phyloP scores from a whole-genome alignment of 2,329 filamentous ascomycete species.

The Ceratocystis huliohia region DNA sequence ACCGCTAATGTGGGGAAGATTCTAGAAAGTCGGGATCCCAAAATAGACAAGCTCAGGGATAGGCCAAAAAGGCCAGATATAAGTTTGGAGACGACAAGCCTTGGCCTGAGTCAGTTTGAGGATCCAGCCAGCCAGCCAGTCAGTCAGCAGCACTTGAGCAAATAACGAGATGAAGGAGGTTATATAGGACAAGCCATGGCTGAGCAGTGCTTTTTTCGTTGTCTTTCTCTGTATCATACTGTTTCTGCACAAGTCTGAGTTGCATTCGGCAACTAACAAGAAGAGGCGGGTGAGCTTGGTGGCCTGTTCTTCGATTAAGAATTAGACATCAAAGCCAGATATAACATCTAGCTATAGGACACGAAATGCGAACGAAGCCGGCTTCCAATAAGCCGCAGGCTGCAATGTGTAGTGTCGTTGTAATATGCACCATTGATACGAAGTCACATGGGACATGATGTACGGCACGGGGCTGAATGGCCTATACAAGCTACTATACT shows the following conservation, averaged over 20 bases:
- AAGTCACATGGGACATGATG: no score
- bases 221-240: background rate
- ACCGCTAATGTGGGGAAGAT: slow-evolving; percentile 14
- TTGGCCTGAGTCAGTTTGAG: slow-evolving; percentile 8
- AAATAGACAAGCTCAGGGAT: slow-evolving; percentile 16
- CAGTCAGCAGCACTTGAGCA: background rate
- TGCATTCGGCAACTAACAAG: background rate
- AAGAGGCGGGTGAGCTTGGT: background rate
- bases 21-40: slow-evolving; percentile 15
- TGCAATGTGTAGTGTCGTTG: no score
- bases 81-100: slow-evolving; percentile 6
- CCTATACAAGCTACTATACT: background rate
- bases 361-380: background rate
- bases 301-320: background rate
- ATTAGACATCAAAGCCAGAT: background rate
- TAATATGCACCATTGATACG: background rate
- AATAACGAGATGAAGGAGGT: background rate
- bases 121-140: background rate
- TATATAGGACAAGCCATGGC: background rate
- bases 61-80: slow-evolving; percentile 16
- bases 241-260: background rate
- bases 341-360: background rate
- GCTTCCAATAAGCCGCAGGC: no score
- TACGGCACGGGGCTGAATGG: no score
- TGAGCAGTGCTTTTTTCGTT: background rate